Evolutionary conservation across 2,329 filamentous ascomycete genomes (phyloP).

Genomic region (Cadophora sp.): DNA sequence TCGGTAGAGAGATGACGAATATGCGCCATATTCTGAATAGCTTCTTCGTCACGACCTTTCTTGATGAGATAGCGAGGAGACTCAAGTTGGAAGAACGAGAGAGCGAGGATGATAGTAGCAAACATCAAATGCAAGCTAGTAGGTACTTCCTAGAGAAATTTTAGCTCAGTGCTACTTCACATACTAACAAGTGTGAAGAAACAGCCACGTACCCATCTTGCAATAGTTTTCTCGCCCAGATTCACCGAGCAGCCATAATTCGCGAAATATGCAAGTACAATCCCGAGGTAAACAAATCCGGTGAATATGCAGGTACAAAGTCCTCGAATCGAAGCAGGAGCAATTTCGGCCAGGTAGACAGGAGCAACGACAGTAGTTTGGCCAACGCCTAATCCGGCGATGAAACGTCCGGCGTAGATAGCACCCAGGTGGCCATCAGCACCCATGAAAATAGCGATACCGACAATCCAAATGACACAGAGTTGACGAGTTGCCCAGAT

Average conservation of each 20-base stretch:
- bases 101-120: constrained; percentile 71
- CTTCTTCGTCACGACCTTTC: constrained; percentile 63
- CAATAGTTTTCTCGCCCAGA: constrained; percentile 52
- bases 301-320: constrained; percentile 76
- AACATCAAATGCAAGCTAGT: constrained; percentile 82
- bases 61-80: constrained; percentile 75
- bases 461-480: constrained; percentile 62
- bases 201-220: constrained; percentile 52
- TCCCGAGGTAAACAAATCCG: constrained; percentile 76
- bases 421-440: constrained; percentile 58
- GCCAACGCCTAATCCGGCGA: constrained; percentile 67
- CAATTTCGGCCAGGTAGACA: constrained; percentile 75
- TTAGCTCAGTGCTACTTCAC: too few species aligned
- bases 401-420: constrained; percentile 70
- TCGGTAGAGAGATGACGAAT: constrained; percentile 65
- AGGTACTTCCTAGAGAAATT: constrained; percentile 66
- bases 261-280: constrained; percentile 80
- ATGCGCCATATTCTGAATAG: constrained; percentile 57
- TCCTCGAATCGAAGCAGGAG: constrained; percentile 71
- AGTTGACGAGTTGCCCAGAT: constrained; percentile 67
- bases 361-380: constrained; percentile 72
- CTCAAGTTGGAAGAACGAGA: constrained; percentile 73
- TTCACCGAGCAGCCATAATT: constrained; percentile 66
- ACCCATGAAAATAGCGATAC: constrained; percentile 65
- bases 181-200: not conserved